Percentiles rank a stretch among this genome's conserved stretches.
phyloP scores from a whole-genome alignment of 1,284 basidiomycete genomes.

The Veloboletus limbatus region DNA sequence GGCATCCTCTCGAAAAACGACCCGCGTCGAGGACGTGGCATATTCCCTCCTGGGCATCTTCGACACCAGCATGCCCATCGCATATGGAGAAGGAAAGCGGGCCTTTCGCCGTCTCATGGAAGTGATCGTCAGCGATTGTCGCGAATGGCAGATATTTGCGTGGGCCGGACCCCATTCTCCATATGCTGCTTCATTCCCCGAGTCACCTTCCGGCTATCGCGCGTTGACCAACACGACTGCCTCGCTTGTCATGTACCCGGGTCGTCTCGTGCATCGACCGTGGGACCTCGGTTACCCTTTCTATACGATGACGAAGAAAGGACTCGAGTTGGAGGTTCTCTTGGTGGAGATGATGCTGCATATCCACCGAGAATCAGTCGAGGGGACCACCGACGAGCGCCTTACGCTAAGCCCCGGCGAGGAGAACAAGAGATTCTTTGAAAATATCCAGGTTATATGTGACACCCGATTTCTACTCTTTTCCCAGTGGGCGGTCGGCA shows the following conservation, averaged over 20 bases:
- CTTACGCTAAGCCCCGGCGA: slow-evolving; percentile 14
- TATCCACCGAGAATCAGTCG: slow-evolving; percentile 11
- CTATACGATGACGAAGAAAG: slow-evolving; percentile 22
- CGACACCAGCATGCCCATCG: slow-evolving; percentile 22
- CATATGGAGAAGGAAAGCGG: slow-evolving; percentile 26
- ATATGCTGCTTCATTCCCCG: slow-evolving; percentile 18
- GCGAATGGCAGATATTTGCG: slow-evolving; percentile 19
- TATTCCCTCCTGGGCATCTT: too few relatives aligned
- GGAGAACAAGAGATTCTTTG: slow-evolving; percentile 14
- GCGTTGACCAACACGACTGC: slow-evolving; percentile 4
- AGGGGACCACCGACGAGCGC: slow-evolving; percentile 10
- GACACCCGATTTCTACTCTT: slow-evolving; percentile 18
- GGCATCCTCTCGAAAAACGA: too few relatives aligned
- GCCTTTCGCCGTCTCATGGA: slow-evolving; percentile 27
- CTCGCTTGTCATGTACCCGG: background rate
- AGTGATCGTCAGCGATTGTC: slow-evolving; percentile 15
- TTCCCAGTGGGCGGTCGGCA: slow-evolving; percentile 25
- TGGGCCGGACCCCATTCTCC: slow-evolving; percentile 23
- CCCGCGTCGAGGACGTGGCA: too few relatives aligned
- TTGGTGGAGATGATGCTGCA: slow-evolving; percentile 26
- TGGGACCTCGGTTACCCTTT: slow-evolving; percentile 20
- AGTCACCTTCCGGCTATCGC: slow-evolving; percentile 19
- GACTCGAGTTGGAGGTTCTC: slow-evolving; percentile 20
- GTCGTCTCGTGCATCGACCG: slow-evolving; percentile 6
- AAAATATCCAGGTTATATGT: slow-evolving; percentile 13